Evolutionary conservation across 2,329 filamentous ascomycete genomes (phyloP).

Genomic region (Talaromyces sp.): DNA sequence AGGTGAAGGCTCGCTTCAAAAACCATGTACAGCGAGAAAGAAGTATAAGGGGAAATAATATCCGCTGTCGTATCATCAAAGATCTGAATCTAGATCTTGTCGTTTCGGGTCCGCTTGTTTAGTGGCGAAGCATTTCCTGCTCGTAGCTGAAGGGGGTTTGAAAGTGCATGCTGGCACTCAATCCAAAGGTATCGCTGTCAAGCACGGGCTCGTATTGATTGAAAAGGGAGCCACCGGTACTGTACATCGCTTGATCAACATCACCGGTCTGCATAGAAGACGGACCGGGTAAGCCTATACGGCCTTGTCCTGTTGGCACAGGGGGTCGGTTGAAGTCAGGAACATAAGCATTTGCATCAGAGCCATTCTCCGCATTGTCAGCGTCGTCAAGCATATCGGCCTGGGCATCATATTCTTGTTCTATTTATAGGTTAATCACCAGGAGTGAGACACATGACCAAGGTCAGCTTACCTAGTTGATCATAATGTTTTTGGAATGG

Average conservation of each 20-base stretch:
- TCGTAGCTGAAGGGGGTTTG: slow-evolving; percentile 69
- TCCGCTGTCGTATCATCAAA: not conserved
- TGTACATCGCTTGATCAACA: slow-evolving; percentile 41
- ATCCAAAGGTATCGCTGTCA: slow-evolving; percentile 88
- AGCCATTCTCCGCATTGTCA: slow-evolving; percentile 63
- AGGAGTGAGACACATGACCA: slow-evolving; percentile 30
- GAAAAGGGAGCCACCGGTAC: slow-evolving; percentile 54
- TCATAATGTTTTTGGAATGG: slow-evolving; percentile 93
- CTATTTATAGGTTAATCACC: slow-evolving; percentile 63
- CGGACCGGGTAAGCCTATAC: slow-evolving; percentile 45
- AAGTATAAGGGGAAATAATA: not conserved
- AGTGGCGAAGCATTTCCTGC: slow-evolving; percentile 40
- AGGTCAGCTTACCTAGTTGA: slow-evolving; percentile 82
- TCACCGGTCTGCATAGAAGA: slow-evolving; percentile 40
- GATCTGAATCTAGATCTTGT: not conserved
- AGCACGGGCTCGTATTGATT: slow-evolving; percentile 80
- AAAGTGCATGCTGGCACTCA: slow-evolving; percentile 94
- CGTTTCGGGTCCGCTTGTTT: slow-evolving; percentile 3
- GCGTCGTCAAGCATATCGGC: slow-evolving; percentile 83
- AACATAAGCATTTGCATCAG: slow-evolving; percentile 67
- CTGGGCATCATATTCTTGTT: slow-evolving; percentile 95
- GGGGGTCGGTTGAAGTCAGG: slow-evolving; percentile 48
- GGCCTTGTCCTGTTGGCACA: slow-evolving; percentile 42
- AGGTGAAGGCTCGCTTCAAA: not conserved
- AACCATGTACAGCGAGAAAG: slow-evolving; percentile 2